Conservation (phyloP, 495 filamentous ascomycete genomes). For the Halenospora varia region DNA sequence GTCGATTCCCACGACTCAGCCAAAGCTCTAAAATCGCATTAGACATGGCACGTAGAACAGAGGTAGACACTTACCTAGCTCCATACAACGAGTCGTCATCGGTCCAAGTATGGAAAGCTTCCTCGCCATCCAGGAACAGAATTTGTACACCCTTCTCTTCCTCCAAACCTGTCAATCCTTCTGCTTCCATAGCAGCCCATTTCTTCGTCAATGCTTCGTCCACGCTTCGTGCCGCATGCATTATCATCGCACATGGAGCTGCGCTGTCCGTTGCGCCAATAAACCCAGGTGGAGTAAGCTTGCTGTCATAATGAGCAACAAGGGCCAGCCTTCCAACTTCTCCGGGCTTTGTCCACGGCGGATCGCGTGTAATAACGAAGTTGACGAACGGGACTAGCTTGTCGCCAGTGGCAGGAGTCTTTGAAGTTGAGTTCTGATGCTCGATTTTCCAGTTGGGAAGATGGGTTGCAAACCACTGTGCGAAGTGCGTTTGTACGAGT, state of each 20-base stretch:
- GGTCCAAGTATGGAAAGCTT: conserved; percentile 81
- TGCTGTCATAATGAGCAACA: conserved; percentile 92
- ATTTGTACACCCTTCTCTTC: conserved; percentile 85
- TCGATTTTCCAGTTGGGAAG: conserved; percentile 77
- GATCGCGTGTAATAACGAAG: conserved; percentile 83
- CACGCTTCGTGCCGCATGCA: conserved; percentile 78
- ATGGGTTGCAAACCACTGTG: conserved; percentile 66
- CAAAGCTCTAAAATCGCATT: conserved; percentile 49
- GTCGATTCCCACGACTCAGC: conserved; percentile 70
- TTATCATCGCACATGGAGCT: conserved; percentile 85
- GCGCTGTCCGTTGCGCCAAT: conserved; percentile 93
- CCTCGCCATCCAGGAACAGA: conserved; percentile 88
- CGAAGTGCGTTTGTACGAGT: conserved; percentile 75
- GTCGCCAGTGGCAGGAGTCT: conserved; percentile 67
- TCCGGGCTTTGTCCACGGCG: conserved; percentile 69
- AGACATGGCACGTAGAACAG: not conserved
- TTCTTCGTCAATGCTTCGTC: conserved; percentile 75
- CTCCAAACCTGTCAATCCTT: conserved; percentile 51
- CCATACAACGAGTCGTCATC: conserved; percentile 82
- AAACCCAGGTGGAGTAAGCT: conserved; percentile 78
- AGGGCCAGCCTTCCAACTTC: conserved; percentile 78
- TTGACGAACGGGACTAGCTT: conserved; percentile 79
- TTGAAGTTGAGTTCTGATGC: conserved; percentile 82
- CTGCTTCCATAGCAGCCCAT: conserved; percentile 66
- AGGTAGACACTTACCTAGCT: conserved; percentile 48